phyloP scores from a whole-genome alignment of 495 filamentous ascomycete species.

The Talaromyces nanjingensis region DNA sequence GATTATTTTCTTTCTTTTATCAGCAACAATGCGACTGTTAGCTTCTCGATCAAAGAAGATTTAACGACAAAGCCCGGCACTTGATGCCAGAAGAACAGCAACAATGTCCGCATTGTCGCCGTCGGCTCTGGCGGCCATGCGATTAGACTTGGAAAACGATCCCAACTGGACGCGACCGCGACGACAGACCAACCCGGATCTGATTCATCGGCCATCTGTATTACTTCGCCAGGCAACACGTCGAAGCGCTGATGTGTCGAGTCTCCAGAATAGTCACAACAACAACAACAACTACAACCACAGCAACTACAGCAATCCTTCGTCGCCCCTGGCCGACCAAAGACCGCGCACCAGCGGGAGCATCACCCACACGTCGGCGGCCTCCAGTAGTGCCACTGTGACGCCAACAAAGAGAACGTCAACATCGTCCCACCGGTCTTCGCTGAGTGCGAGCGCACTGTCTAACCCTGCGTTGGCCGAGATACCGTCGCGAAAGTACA shows the following conservation, averaged over 20 bases:
- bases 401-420: constrained; percentile 8
- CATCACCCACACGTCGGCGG: constrained; percentile 1
- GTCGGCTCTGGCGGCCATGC: constrained; percentile 1
- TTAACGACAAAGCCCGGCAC: neutral
- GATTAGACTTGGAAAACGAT: neutral
- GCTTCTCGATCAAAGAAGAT: neutral
- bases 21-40: neutral
- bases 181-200: constrained; percentile 11
- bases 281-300: neutral
- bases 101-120: constrained; percentile 1
- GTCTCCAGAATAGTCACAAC: neutral
- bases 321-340: constrained; percentile 6
- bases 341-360: constrained; percentile 6
- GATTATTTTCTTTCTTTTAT: neutral
- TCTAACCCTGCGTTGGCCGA: constrained; percentile 11
- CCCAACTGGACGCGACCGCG: constrained; percentile 9
- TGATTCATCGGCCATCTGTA: constrained; percentile 9
- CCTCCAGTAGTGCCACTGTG: constrained; percentile 4
- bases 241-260: constrained; percentile 7
- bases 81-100: constrained; percentile 4
- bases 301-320: neutral
- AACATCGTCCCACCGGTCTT: constrained; percentile 5
- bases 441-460: constrained; percentile 10
- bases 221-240: constrained; percentile 10
- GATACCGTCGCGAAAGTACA: constrained; percentile 12